Evolutionary conservation across 2,329 filamentous ascomycete genomes (phyloP).

Genomic region (Calonectria hongkongensis): DNA sequence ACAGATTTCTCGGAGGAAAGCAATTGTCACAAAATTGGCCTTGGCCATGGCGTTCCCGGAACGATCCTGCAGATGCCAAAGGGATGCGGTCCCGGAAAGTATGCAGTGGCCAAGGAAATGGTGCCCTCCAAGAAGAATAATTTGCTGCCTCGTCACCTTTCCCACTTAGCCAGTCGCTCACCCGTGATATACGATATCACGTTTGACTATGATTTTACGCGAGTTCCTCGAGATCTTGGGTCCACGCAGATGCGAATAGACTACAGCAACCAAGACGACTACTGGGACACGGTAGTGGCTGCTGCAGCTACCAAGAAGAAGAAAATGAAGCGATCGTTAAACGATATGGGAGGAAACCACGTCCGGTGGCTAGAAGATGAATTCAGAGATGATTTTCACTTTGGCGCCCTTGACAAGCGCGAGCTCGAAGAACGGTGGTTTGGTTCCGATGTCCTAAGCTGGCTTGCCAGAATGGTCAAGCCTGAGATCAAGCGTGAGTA

Average conservation of each 20-base stretch:
- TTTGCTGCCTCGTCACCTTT: neutral
- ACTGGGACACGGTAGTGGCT: neutral
- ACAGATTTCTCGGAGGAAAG: neutral
- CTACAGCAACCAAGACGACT: neutral
- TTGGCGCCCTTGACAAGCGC: neutral
- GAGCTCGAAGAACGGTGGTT: neutral
- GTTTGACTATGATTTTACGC: neutral
- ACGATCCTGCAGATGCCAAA: neutral
- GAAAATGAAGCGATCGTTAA: neutral
- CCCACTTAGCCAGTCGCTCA: neutral
- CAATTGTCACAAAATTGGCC: neutral
- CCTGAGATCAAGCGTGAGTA: neutral
- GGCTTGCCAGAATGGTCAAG: constrained; percentile 1
- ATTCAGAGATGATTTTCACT: neutral
- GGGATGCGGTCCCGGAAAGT: constrained; percentile 1
- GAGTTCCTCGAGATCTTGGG: neutral
- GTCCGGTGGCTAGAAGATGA: neutral
- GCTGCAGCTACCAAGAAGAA: neutral
- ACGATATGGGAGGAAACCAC: neutral
- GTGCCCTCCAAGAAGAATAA: neutral
- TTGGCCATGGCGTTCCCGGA: neutral
- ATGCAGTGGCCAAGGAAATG: neutral
- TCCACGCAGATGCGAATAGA: neutral
- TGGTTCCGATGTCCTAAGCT: neutral
- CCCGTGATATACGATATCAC: neutral